Evolutionary conservation across 805 yeast species (phyloP), one percentile per base, ranked within the genome.

Genomic region (Metschnikowia borealis): DNA sequence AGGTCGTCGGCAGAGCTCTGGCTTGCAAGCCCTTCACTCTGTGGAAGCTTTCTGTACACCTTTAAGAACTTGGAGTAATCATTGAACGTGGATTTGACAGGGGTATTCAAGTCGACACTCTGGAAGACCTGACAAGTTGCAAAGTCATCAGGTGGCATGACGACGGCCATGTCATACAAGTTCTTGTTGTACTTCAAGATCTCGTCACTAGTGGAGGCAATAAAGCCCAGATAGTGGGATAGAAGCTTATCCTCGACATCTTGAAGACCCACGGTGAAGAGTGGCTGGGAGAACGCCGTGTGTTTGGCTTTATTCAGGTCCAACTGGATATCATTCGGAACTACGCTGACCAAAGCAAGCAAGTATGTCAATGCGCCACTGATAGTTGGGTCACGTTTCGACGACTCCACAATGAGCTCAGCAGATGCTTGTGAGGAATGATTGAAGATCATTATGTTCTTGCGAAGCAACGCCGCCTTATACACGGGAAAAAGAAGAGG

Each of bases 191-290:
- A 80, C 58, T 83, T 68, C 32, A 86, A 65, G 21, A 87, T 79
- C 40, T 80, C 84, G 60, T 87, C 95, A 20, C 84, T 78, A 1
- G 92, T 83, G 6, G 81, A 71, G 2, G 84, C 90, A 37, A 84
- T 69, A 56, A 68, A 84, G 1, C 80, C 77, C 14, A 60, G 54
- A n/a, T 52, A 43, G 31, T 56, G 45, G 2, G 57, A 21, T 37
- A 65, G 53, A 10, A 53, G 47, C 7, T 48, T 47, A 75, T 57
- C 61, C 41, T 44, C 37, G 67, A 74, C 45, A 62, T 87, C 92
- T 47, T 77, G 75, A 32, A 87, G 75, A 18, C 86, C 81, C 29
- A 86, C 75, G 48, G 81, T 81, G 65, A 80, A 87, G n/a, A 85
- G 54, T 1, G 87, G 85, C 47, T 65, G 74, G 17, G 74, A 68